phyloP scores from a whole-genome alignment of 108 stramenopile species.

The Skeletonema menzelii region DNA sequence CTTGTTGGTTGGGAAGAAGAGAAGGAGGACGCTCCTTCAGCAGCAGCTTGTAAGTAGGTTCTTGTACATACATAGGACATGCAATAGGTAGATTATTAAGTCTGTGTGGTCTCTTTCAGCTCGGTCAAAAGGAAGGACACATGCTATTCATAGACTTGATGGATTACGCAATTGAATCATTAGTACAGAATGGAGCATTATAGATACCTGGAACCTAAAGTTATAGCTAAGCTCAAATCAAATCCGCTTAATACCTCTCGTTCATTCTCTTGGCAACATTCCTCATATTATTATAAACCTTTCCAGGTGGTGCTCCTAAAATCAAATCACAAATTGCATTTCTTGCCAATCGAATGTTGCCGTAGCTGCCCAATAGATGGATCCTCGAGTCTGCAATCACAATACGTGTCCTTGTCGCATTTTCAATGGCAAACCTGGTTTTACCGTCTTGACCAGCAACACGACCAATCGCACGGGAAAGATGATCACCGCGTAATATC shows the following conservation, averaged over 20 bases:
- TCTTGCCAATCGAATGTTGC: constrained; percentile 96
- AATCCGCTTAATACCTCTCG: constrained; percentile 82
- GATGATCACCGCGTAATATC: constrained; percentile 93
- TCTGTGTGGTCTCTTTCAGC: too few species aligned
- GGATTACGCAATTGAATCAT: too few species aligned
- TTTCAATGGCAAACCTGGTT: constrained; percentile 99
- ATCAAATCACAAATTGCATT: constrained; percentile 99
- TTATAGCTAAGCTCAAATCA: neutral
- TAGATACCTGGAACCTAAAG: too few species aligned
- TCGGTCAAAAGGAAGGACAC: too few species aligned
- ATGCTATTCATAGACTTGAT: too few species aligned
- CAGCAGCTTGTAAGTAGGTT: too few species aligned
- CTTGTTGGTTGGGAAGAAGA: too few species aligned
- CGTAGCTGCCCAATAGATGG: constrained; percentile 94
- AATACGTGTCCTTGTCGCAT: constrained; percentile 98
- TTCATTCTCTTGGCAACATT: constrained; percentile 97
- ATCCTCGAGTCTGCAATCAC: constrained; percentile 96
- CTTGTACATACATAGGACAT: too few species aligned
- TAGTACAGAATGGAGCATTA: too few species aligned
- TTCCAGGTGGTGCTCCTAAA: constrained; percentile 99
- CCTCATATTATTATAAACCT: constrained; percentile 99
- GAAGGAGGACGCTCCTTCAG: too few species aligned
- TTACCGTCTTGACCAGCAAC: constrained; percentile 99
- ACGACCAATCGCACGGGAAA: constrained; percentile 97
- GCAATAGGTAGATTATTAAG: too few species aligned